Base-by-base conservation (phyloP, 345 rosid species). In the Pelargonium nanum region DNA sequence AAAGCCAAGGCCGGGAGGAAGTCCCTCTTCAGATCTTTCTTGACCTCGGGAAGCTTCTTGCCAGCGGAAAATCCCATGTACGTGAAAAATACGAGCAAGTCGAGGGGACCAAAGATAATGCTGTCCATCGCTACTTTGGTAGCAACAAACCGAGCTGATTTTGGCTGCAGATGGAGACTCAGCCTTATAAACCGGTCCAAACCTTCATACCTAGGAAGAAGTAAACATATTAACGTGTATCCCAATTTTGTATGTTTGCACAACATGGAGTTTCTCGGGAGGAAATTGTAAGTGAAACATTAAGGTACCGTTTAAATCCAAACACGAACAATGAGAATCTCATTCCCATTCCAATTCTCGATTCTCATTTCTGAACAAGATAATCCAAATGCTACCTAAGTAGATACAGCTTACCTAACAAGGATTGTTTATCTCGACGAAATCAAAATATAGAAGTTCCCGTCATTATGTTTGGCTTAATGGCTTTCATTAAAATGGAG, bases 81-180 rank as follows among this genome's bases (percentile, higher is more conserved):
- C 23, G 89, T 73, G 78, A 92, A 92, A 78, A 92, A 92, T 12
- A 81, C 78, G 5, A 92, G 65, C 71, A 92, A 76, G 70, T 89
- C 97, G 5, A 89, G 56, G 22, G 98, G 95, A 25, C 94, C 98
- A 25, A 89, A 92, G 56, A 92, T 87, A 66, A 92, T 65, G 64
- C 94, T 82, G 72, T 92, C 98, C 68, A 87, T 77, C 44, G 91
- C 93, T 62, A 92, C 97, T 87, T 89, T 89, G 1, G 91, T 69
- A 53, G 91, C 91, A 23, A 89, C 89, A 62, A 92, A 89, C 26
- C 78, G 75, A 1, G 61, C 63, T 1, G 97, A 76, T 67, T 84
- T 89, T 32, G 96, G 97, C 28, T 26, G 80, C 4, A 85, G 74
- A 59, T 61, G 74, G 79, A 89, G 80, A 72, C 77, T 84, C 62